Percentiles rank a stretch among this genome's conserved stretches.
Evolutionary conservation across 2,329 filamentous ascomycete species (phyloP).

Genomic region (Lecanicillium sp.): DNA sequence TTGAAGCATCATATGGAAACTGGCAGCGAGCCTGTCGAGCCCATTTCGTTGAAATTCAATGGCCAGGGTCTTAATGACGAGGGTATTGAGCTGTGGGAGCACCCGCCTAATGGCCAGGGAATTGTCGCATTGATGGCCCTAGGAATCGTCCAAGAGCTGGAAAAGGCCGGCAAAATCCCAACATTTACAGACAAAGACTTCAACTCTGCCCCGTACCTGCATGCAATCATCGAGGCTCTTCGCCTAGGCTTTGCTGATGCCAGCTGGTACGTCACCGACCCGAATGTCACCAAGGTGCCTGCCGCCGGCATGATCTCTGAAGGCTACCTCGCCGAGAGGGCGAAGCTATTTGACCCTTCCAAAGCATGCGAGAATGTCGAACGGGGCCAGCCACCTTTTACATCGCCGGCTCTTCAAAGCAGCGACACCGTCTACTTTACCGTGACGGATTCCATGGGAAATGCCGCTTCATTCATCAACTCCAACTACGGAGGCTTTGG

Average conservation of each 20-base stretch:
- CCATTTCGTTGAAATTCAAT: slow-evolving; percentile 73
- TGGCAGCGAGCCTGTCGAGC: slow-evolving; percentile 70
- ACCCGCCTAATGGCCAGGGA: slow-evolving; percentile 92
- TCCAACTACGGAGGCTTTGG: slow-evolving; percentile 89
- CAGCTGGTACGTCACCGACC: slow-evolving; percentile 84
- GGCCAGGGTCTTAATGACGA: slow-evolving; percentile 44
- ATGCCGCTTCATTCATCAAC: slow-evolving; percentile 95
- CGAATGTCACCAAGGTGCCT: slow-evolving; percentile 63
- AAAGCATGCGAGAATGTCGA: slow-evolving; percentile 51
- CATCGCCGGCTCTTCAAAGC: slow-evolving; percentile 67
- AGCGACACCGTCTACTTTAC: slow-evolving; percentile 95
- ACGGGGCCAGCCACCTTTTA: slow-evolving; percentile 51
- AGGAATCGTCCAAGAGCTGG: slow-evolving; percentile 81
- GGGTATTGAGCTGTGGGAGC: slow-evolving; percentile 82
- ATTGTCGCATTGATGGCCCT: slow-evolving; percentile 92
- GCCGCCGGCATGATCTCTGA: slow-evolving; percentile 59
- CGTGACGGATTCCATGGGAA: slow-evolving; percentile 71
- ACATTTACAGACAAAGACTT: slow-evolving; percentile 63
- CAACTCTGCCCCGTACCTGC: slow-evolving; percentile 74
- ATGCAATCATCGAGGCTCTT: slow-evolving; percentile 80
- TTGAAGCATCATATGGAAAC: slow-evolving; percentile 61
- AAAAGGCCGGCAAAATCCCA: slow-evolving; percentile 65
- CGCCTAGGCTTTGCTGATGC: slow-evolving; percentile 87
- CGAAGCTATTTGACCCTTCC: slow-evolving; percentile 46
- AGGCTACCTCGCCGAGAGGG: slow-evolving; percentile 67